Evolutionary conservation across 495 filamentous ascomycete species (phyloP).

Genomic region (Letharia lupina): DNA sequence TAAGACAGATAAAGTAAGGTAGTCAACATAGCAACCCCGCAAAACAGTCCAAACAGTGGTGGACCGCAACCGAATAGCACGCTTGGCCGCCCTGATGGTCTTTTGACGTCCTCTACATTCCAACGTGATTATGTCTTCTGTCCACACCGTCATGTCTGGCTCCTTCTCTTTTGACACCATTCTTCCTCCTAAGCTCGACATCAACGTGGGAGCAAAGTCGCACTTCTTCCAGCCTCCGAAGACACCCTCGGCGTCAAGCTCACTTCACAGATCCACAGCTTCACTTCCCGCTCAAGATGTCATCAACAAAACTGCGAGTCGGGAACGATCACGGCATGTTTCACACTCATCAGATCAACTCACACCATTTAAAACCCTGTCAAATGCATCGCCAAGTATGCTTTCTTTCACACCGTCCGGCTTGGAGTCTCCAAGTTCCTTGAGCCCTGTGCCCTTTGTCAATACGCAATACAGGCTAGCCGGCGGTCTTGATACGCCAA

Average conservation of each 20-base stretch:
- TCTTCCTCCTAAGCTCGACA: constrained; percentile 47
- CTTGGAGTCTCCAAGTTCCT: constrained; percentile 17
- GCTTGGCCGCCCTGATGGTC: no score
- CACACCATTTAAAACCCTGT: constrained; percentile 6
- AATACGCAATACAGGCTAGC: constrained; percentile 51
- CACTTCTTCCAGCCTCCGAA: constrained; percentile 62
- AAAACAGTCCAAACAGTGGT: no score
- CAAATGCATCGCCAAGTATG: constrained; percentile 13
- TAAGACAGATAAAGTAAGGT: no score
- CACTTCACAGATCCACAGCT: constrained; percentile 49
- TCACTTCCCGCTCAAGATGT: constrained; percentile 31
- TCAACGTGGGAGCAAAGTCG: constrained; percentile 42
- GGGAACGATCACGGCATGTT: constrained; percentile 37
- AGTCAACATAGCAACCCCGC: no score
- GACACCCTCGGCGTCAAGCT: constrained; percentile 54
- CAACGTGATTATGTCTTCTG: constrained; percentile 13
- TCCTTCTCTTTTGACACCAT: constrained; percentile 44
- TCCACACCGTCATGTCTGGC: constrained; percentile 36
- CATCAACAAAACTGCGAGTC: constrained; percentile 20
- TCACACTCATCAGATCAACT: constrained; percentile 16
- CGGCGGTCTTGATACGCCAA: constrained; percentile 56
- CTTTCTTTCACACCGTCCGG: background rate
- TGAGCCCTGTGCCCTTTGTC: constrained; percentile 41
- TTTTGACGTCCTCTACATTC: constrained; percentile 13
- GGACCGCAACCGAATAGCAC: background rate